Base-by-base conservation (phyloP, 1,139 yeast species). In the Candida smagusa region DNA sequence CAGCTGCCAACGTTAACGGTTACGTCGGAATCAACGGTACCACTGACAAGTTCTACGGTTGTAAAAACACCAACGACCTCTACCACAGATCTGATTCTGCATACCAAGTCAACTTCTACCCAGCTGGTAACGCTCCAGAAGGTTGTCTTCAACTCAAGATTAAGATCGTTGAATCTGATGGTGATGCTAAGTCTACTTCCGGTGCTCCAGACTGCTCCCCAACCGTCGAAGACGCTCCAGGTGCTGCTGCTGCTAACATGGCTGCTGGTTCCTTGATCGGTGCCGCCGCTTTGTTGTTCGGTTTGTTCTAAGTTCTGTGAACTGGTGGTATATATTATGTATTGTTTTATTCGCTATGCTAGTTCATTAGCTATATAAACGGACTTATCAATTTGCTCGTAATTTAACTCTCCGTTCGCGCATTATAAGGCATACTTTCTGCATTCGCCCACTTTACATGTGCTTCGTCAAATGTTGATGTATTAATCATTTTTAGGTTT, bases 41-140 rank as follows among this genome's bases (percentile, higher is more conserved):
- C 24, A 37, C 56, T 28, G 29, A 27, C 29, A 27, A 27, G 29
- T 67, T 65, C 51, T 66, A 52, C 45, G 76, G 71, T 29, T 62
- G 67, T 47, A 59, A 58, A 51, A 59, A 69, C 52, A 50, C 63
- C 46, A 49, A 49, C 32, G 77, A 72, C 48, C 74, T 75, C 24
- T 65, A 69, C 58, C 35, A 22, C 24, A 27, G 29, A 27, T 27
- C 29, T 12, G 6, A 4, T 4, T 11, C 9, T 8, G 29, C 4
- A 27, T 27, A 12, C 16, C 13, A n/a, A 8, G 12, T 27, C 16
- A 12, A 8, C 16, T 27, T 27, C 16, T 8, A 27, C 12, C 19
- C 19, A 16, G 12, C 13, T n/a, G 29, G 13, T 12, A 12, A 27
- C 12, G 29, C 16, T 27, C 29, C 29, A 27, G 13, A 27, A 27